Percentiles rank a stretch among this genome's conserved stretches.
Evolutionary conservation across 192 early-diverging fungal genomes (phyloP).

Genomic region (Allomyces javanicus): DNA sequence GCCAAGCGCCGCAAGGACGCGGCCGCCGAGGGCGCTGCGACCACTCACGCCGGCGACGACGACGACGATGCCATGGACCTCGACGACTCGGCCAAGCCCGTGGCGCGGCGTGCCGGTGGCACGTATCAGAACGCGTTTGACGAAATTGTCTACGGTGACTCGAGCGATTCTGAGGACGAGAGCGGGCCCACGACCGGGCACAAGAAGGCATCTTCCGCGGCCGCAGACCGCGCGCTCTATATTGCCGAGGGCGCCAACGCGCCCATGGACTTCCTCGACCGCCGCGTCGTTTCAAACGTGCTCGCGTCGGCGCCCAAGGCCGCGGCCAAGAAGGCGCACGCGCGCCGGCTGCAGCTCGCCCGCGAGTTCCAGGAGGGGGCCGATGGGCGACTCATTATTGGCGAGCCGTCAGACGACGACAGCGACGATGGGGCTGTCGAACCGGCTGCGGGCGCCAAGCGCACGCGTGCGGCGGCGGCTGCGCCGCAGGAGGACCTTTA

Average conservation of each 20-base stretch:
- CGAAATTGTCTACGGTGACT: conserved; percentile 7
- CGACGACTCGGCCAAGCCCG: conserved; percentile 16
- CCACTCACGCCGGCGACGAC: conserved; percentile 16
- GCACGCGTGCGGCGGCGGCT: conserved; percentile 8
- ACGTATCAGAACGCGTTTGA: neutral
- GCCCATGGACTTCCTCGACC: conserved; percentile 76
- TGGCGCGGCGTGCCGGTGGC: neutral
- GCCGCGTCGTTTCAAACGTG: conserved; percentile 43
- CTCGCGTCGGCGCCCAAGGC: conserved; percentile 2
- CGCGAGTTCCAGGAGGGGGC: conserved; percentile 38
- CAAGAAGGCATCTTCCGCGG: neutral
- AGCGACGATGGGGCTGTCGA: conserved; percentile 14
- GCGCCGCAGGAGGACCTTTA: conserved; percentile 59
- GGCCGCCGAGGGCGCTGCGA: conserved; percentile 4
- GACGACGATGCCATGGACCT: conserved; percentile 23
- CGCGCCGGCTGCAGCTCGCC: conserved; percentile 6
- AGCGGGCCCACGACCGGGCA: conserved; percentile 19
- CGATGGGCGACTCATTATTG: conserved; percentile 67
- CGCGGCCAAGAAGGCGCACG: neutral
- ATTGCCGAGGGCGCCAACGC: conserved; percentile 25
- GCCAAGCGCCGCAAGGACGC: conserved; percentile 53
- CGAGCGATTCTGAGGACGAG: conserved; percentile 29
- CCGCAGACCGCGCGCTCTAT: neutral
- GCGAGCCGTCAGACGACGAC: conserved; percentile 35
- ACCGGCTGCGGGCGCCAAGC: conserved; percentile 12